These are phyloP conservation scores for Boletus huronensis DNA, from an alignment of 768 basidiomycete genomes.

Conservation along the genomic window DNA sequence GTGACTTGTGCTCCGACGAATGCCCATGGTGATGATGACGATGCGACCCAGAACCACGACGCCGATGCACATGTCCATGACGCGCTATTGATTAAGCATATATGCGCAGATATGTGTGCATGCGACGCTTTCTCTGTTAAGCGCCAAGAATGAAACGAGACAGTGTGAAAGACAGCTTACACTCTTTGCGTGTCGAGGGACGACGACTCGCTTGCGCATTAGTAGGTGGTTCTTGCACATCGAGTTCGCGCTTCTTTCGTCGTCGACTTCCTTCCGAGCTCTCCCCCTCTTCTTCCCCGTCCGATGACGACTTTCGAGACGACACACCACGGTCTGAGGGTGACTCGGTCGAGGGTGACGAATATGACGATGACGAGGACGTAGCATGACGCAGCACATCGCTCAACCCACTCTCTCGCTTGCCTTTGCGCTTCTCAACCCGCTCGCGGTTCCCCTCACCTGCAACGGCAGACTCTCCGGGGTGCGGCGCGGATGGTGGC, in stretches of 20 bases:
- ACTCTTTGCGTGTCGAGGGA: slow-evolving; percentile 9
- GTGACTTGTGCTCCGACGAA: slow-evolving; percentile 1
- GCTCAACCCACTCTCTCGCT: background rate
- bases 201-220: background rate
- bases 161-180: slow-evolving; percentile 2
- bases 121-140: background rate
- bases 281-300: slow-evolving; percentile 10
- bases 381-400: background rate
- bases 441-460: slow-evolving; percentile 1
- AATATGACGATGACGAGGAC: slow-evolving; percentile 13
- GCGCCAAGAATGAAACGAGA: background rate
- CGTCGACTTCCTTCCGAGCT: slow-evolving; percentile 12
- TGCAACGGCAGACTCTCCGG: background rate
- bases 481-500: background rate
- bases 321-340: slow-evolving; percentile 7
- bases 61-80: slow-evolving; percentile 2
- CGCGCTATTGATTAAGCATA: too few relatives aligned
- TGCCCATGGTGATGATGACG: slow-evolving; percentile 5
- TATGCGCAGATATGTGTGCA: too few relatives aligned
- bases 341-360: slow-evolving; percentile 7
- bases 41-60: slow-evolving; percentile 12
- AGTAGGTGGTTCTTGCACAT: background rate
- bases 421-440: slow-evolving; percentile 16
- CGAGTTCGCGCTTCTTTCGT: slow-evolving; percentile 21
- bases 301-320: slow-evolving; percentile 9